phyloP scores from a whole-genome alignment of 2,329 filamentous ascomycete genomes.

The Hypomyces perniciosus region DNA sequence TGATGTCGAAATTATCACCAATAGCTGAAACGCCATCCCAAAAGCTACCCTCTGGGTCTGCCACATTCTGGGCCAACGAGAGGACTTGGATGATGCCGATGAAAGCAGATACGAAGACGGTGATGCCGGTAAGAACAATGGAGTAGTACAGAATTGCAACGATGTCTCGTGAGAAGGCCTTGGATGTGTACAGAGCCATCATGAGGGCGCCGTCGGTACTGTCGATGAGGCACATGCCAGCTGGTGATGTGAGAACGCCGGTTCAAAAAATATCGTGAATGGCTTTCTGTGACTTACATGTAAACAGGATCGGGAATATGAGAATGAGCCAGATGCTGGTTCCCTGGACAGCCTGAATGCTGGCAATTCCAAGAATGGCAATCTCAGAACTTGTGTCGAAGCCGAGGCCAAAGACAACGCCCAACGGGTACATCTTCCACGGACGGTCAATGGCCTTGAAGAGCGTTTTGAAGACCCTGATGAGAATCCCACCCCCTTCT shows the following conservation, averaged over 20 bases:
- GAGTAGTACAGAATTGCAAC: slow-evolving; percentile 95
- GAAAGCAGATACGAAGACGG: slow-evolving; percentile 74
- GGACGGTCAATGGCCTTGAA: slow-evolving; percentile 70
- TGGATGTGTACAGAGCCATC: slow-evolving; percentile 87
- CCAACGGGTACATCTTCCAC: slow-evolving; percentile 96
- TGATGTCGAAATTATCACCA: slow-evolving; percentile 76
- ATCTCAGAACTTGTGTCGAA: slow-evolving; percentile 97
- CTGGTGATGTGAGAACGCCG: slow-evolving; percentile 33
- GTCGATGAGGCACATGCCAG: slow-evolving; percentile 92
- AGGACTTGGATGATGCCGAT: slow-evolving; percentile 84
- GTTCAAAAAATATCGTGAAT: too few relatives aligned
- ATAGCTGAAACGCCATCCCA: slow-evolving; percentile 80
- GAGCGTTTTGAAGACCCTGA: slow-evolving; percentile 62
- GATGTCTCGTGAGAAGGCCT: slow-evolving; percentile 67
- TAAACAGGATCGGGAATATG: slow-evolving; percentile 86
- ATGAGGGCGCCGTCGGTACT: slow-evolving; percentile 90
- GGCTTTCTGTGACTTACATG: slow-evolving; percentile 44
- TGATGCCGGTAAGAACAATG: slow-evolving; percentile 76
- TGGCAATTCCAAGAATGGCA: slow-evolving; percentile 83
- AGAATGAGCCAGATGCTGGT: slow-evolving; percentile 92
- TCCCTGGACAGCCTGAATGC: slow-evolving; percentile 76
- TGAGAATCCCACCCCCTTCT: slow-evolving; percentile 71
- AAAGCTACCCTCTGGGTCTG: slow-evolving; percentile 67
- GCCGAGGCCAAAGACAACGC: slow-evolving; percentile 82
- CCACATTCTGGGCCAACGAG: slow-evolving; percentile 70